Conservation (phyloP, 768 basidiomycete genomes). For the Leccinum fibrillosum region DNA sequence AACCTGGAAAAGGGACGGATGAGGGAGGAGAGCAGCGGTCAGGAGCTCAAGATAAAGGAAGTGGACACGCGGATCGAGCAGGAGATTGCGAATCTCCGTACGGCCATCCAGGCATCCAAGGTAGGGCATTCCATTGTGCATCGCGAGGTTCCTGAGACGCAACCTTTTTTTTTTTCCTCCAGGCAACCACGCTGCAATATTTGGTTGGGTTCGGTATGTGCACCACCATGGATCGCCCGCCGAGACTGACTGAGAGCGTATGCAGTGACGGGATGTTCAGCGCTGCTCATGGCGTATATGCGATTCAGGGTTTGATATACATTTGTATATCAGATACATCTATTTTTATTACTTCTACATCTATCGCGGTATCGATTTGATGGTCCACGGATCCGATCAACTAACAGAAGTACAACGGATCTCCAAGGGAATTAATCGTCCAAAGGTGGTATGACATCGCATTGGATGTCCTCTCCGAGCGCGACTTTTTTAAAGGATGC, state of each 20-base stretch:
- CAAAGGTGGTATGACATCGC: slow-evolving; percentile 66
- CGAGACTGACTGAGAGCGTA: slow-evolving; percentile 5
- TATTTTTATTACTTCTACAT: slow-evolving; percentile 2
- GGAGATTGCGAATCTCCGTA: slow-evolving; percentile 85
- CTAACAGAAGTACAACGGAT: no score
- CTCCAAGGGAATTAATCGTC: slow-evolving; percentile 41
- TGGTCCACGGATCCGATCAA: neutral
- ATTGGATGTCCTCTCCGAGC: slow-evolving; percentile 56
- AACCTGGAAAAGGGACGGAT: slow-evolving; percentile 97
- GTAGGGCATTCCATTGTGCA: slow-evolving; percentile 31
- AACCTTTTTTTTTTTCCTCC: neutral
- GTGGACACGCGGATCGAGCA: slow-evolving; percentile 97
- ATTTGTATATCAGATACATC: neutral
- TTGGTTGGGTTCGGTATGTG: slow-evolving; percentile 80
- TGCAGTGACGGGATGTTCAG: slow-evolving; percentile 80
- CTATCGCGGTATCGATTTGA: slow-evolving; percentile 3
- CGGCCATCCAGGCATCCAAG: slow-evolving; percentile 83
- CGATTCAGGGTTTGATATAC: slow-evolving; percentile 51
- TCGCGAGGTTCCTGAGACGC: slow-evolving; percentile 1
- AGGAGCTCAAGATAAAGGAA: slow-evolving; percentile 96
- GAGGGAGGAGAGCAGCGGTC: slow-evolving; percentile 86
- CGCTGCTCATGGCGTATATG: slow-evolving; percentile 83
- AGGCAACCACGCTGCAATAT: slow-evolving; percentile 87
- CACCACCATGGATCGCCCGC: neutral
- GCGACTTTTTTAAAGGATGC: slow-evolving; percentile 72